phyloP scores from a whole-genome alignment of 495 filamentous ascomycete genomes.

The Entonaema liquescens region DNA sequence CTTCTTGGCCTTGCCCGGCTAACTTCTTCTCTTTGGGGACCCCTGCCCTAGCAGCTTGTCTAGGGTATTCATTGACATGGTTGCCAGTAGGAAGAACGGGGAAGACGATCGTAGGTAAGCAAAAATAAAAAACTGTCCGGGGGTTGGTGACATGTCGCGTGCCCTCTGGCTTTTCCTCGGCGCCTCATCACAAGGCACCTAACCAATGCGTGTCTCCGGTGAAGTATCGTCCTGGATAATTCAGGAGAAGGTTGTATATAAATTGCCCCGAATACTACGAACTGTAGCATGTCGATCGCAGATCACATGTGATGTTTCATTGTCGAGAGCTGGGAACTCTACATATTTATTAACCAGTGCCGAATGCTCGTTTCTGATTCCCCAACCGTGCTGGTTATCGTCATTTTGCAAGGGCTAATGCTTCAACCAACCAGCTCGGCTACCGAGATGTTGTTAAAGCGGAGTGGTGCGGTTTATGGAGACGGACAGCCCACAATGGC shows the following conservation, averaged over 20 bases:
- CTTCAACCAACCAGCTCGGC: slow-evolving; percentile 22
- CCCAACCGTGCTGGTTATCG: slow-evolving; percentile 36
- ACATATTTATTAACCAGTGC: neutral
- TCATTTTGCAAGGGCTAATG: slow-evolving; percentile 24
- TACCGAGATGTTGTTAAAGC: slow-evolving; percentile 21
- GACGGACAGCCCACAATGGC: slow-evolving; percentile 11
- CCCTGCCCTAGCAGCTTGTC: neutral
- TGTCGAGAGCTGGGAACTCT: neutral
- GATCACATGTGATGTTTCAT: slow-evolving; percentile 41
- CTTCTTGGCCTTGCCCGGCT: neutral
- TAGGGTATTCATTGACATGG: neutral
- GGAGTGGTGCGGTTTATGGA: slow-evolving; percentile 13
- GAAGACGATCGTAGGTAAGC: neutral
- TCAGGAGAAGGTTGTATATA: slow-evolving; percentile 32
- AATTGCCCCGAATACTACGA: slow-evolving; percentile 26
- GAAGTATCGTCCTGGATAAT: slow-evolving; percentile 1
- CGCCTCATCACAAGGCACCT: slow-evolving; percentile 16
- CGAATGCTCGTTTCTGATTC: slow-evolving; percentile 31
- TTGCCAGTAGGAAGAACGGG: neutral
- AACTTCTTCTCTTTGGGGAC: neutral
- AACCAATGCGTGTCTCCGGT: slow-evolving; percentile 21
- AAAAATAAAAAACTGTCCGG: neutral
- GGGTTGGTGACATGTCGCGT: slow-evolving; percentile 24
- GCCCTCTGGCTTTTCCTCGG: slow-evolving; percentile 34
- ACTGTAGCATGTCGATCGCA: slow-evolving; percentile 9